Base-by-base conservation (phyloP, 768 basidiomycete species). In the Phylloporus scabripes region DNA sequence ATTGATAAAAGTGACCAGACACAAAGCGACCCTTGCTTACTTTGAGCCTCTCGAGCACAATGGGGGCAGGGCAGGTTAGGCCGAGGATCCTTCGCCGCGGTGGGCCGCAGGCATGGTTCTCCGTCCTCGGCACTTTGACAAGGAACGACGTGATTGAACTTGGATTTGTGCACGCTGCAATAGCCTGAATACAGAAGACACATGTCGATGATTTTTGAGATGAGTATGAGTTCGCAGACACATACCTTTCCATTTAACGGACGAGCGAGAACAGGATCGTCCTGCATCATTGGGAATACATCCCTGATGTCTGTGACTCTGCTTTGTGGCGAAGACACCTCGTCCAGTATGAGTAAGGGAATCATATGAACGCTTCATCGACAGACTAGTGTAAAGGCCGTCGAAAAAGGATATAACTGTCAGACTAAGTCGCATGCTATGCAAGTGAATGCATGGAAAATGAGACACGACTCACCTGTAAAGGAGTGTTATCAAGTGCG, bases 171-270 rank as follows among this genome's bases (percentile, higher is more conserved):
- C 0, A 3, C 12, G 0, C 0, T 4, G 12, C 63, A 64, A 8
- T 28, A 57, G 4, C 47, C 53, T 1, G 49, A 1, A 5, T 36
- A 20, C 28, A 26, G 31, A 23, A 17, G 18, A 23, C 61, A 62
- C 61, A 62, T 62, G 47, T 49, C 18, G 18, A 49, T 6, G 48
- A 50, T 39, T 21, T 53, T 46, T 17, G 26, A 40, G 20, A 33
- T 20, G 33, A 42, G 26, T 50, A 46, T 62, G 51, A 33, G 23
- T 18, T 50, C 34, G 14, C 36, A 21, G 42, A n/a, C 32, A 62
- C 57, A 47, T 54, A 56, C 54, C 44, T 51, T 36, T 32, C 21
- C 52, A 41, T 63, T 58, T 62, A 61, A 42, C 23, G 12, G 38
- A 31, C 23, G 23, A 38, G 28, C 21, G 34, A 20, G 26, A 33